Percentiles rank a stretch among this genome's conserved stretches.
These are phyloP conservation scores for Sporothrix protearum DNA, from an alignment of 2,329 filamentous ascomycete species.

Conservation along the genomic window DNA sequence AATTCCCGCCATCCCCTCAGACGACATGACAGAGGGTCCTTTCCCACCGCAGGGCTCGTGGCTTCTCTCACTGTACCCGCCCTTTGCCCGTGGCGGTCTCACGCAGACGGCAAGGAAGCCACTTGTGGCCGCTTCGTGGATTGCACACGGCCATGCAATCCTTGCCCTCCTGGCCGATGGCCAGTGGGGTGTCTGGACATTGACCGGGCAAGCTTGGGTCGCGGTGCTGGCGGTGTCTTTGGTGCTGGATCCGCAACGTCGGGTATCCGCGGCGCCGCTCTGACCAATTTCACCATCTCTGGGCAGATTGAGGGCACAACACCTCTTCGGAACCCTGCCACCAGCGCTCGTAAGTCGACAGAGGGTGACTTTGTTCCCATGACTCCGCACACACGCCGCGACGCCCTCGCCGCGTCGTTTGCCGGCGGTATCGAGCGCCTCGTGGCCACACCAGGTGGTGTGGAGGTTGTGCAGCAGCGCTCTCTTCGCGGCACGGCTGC, in stretches of 20 bases:
- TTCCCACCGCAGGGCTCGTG: slow-evolving; percentile 60
- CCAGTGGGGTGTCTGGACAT: slow-evolving; percentile 67
- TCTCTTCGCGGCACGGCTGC: slow-evolving; percentile 40
- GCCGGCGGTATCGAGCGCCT: slow-evolving; percentile 49
- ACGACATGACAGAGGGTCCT: slow-evolving; percentile 49
- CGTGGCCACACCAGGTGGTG: slow-evolving; percentile 50
- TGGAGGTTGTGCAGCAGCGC: slow-evolving; percentile 48
- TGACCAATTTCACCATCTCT: slow-evolving; percentile 55
- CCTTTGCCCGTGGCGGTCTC: slow-evolving; percentile 49
- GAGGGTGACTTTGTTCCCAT: slow-evolving; percentile 57
- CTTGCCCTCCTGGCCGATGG: slow-evolving; percentile 59
- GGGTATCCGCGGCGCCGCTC: slow-evolving; percentile 55
- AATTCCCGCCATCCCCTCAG: slow-evolving; percentile 49
- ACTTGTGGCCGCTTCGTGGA: slow-evolving; percentile 61
- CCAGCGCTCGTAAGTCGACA: slow-evolving; percentile 37
- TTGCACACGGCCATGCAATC: slow-evolving; percentile 57
- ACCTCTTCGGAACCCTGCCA: slow-evolving; percentile 46
- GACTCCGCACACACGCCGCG: slow-evolving; percentile 59
- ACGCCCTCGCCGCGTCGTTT: slow-evolving; percentile 47
- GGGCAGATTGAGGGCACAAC: slow-evolving; percentile 60
- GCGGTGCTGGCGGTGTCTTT: slow-evolving; percentile 39
- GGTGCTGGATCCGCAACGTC: slow-evolving; percentile 44
- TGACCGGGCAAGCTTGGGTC: slow-evolving; percentile 47
- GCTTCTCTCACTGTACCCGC: slow-evolving; percentile 60
- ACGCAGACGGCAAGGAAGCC: slow-evolving; percentile 49